Percentiles rank a stretch among this genome's conserved stretches.
phyloP scores from a whole-genome alignment of 2,329 filamentous ascomycete species.

The Sporothrix schenckii region DNA sequence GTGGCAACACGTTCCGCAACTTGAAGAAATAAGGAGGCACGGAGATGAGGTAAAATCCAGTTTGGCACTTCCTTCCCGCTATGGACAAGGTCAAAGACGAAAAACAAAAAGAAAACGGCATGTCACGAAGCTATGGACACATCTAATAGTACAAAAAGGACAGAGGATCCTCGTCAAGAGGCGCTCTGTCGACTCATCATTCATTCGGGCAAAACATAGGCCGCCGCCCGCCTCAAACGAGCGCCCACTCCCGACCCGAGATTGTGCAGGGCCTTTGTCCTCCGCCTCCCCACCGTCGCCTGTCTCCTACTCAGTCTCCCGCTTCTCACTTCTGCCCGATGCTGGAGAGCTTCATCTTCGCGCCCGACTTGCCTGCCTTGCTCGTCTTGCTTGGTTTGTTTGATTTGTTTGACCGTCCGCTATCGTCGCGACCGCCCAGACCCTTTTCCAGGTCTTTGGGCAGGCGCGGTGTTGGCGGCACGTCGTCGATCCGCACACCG shows the following conservation, averaged over 20 bases:
- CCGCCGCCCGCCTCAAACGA: neutral
- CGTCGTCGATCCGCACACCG: constrained; percentile 57
- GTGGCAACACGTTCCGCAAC: constrained; percentile 72
- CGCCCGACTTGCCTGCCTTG: constrained; percentile 32
- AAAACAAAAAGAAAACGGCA: neutral
- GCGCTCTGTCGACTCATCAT: neutral
- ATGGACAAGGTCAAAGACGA: neutral
- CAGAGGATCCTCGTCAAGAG: constrained; percentile 9
- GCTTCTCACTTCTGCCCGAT: constrained; percentile 42
- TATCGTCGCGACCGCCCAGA: constrained; percentile 41
- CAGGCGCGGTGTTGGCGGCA: constrained; percentile 62
- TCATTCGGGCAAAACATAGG: neutral
- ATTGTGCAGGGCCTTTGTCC: neutral
- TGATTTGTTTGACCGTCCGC: constrained; percentile 38
- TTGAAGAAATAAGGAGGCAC: constrained; percentile 46
- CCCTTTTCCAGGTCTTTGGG: constrained; percentile 65
- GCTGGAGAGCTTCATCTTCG: constrained; percentile 30
- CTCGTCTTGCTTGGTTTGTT: constrained; percentile 38
- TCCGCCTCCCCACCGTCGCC: no score
- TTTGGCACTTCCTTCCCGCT: neutral
- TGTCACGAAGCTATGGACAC: constrained; percentile 5
- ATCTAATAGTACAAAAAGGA: neutral
- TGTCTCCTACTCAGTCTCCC: neutral
- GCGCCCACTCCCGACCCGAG: neutral
- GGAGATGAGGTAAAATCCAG: no score